A percentile compares a stretch with the other conserved stretches of the same genome.
These are phyloP conservation scores for Mucor mucedo DNA, from an alignment of 371 early-diverging fungal genomes.

Conservation along the genomic window DNA sequence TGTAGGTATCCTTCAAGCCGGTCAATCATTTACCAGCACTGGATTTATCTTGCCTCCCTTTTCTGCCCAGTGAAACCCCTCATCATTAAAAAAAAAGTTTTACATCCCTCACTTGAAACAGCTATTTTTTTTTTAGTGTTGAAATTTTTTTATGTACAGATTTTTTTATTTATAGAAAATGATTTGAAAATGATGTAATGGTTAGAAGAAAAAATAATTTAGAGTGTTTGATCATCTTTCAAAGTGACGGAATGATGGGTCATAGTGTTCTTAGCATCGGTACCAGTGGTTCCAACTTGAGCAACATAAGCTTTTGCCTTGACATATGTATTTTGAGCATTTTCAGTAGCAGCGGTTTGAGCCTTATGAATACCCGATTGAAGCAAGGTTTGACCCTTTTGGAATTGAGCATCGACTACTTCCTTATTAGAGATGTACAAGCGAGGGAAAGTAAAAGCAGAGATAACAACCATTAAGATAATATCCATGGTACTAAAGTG, in stretches of 20 bases:
- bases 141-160: conserved; percentile 9
- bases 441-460: conserved; percentile 46
- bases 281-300: conserved; percentile 36
- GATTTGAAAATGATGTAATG: neutral
- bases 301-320: conserved; percentile 33
- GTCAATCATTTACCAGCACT: conserved; percentile 31
- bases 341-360: conserved; percentile 26
- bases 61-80: conserved; percentile 10
- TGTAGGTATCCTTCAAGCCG: conserved; percentile 76
- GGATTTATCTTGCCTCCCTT: conserved; percentile 25
- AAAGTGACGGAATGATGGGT: conserved; percentile 21
- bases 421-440: conserved; percentile 48
- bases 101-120: neutral
- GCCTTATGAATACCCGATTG: conserved; percentile 24
- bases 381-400: conserved; percentile 41
- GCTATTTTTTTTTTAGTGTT: neutral
- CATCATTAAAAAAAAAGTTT: neutral
- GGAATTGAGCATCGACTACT: conserved; percentile 45
- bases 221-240: conserved; percentile 22
- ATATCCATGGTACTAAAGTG: conserved; percentile 42
- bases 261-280: conserved; percentile 42
- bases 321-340: conserved; percentile 27
- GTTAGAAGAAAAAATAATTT: conserved; percentile 7
- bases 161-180: conserved; percentile 3
- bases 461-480: conserved; percentile 30